phyloP scores from a whole-genome alignment of 768 basidiomycete species.

The Russula vinacea region DNA sequence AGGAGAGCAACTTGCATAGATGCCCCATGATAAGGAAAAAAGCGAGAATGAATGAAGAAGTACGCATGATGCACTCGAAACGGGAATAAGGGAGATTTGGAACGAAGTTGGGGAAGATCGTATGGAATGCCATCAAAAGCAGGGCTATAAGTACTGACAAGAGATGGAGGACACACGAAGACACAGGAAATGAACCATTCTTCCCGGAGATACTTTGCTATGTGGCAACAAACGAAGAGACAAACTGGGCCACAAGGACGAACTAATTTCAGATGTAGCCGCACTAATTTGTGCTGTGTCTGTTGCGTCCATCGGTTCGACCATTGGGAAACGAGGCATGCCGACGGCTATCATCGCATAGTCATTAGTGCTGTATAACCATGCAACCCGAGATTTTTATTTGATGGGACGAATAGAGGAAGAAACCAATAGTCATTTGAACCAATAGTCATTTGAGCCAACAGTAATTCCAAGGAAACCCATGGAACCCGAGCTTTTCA shows the following conservation, averaged over 20 bases:
- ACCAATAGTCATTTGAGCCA: no score
- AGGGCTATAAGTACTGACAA: constrained; percentile 19
- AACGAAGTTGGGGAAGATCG: background rate
- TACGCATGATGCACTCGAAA: constrained; percentile 7
- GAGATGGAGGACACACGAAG: background rate
- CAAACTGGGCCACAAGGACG: background rate
- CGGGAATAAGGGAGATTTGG: background rate
- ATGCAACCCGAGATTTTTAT: no score
- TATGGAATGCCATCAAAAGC: no score
- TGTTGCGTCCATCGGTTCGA: background rate
- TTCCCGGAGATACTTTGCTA: no score
- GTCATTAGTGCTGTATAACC: no score
- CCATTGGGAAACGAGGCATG: no score
- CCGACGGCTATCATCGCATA: no score
- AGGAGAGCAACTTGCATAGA: constrained; percentile 10
- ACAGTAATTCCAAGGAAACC: background rate
- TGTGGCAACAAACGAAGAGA: no score
- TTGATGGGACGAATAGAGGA: no score
- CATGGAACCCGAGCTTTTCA: background rate
- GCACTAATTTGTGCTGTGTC: background rate
- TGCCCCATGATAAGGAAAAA: background rate
- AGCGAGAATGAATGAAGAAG: background rate
- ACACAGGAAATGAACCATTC: background rate
- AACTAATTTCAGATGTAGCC: background rate
- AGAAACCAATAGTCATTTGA: no score